Base-by-base conservation (phyloP, 768 basidiomycete genomes). In the Termitomyces sp. region DNA sequence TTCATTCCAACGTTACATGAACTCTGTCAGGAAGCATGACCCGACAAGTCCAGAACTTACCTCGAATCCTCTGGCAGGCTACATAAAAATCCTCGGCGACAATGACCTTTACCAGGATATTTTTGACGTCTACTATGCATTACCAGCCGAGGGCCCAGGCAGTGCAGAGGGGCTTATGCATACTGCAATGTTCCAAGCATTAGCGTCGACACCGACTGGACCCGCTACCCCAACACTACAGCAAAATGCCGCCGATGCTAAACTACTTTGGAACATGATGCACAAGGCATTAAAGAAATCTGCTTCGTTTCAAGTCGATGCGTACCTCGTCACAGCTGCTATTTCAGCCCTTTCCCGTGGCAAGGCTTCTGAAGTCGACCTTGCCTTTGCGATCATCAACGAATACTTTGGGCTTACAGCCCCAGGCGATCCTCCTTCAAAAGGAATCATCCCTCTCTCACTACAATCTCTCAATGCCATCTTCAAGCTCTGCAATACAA, bases 51-150 rank as follows among this genome's bases (percentile, higher is more conserved):
- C 71, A 10, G 76, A 83, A n/a, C 71, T 85, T 36, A 71, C 73
- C n/a, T 63, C 73, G 10, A 64, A 70, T 18, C 84, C 87, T 20
- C 68, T 85, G 40, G 78, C 77, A 33, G 64, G 73, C 41, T 94
- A 91, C 65, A 79, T 93, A 43, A 79, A 76, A 51, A 77, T 91
- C 36, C 79, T 93, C 7, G 86, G 82, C 48, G 76, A 76, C 33
- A 77, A 81, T 7, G 78, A 79, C 13, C 69, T 78, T 10, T 79
- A 85, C 54, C 83, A 89, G 58, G 80, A 80, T 53, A 78, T 91
- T 15, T 89, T 90, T 59, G 88, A 91, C 56, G 81, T 92, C 46
- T 92, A 84, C 70, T 81, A 88, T 58, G 75, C 76, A 13, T 68
- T 93, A 66, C 83, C 85, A 52, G 63, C 76, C n/a, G 76, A 81